A percentile compares a stretch with the other conserved stretches of the same genome.
Evolutionary conservation across 2,329 filamentous ascomycete species (phyloP).

Genomic region (Fusarium nelsonii): DNA sequence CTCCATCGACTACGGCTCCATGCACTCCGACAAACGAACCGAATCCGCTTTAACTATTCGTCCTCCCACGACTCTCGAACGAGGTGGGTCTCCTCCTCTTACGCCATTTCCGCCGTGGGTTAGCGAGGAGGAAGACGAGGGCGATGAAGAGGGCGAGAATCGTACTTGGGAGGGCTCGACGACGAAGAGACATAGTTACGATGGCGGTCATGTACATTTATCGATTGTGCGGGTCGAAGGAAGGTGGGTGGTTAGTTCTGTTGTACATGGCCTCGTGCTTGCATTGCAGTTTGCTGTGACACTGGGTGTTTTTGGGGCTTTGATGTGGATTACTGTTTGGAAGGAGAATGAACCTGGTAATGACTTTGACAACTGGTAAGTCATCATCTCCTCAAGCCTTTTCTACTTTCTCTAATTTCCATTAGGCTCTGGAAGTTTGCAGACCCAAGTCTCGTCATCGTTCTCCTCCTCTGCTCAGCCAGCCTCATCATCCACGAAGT

Average conservation of each 20-base stretch:
- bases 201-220: slow-evolving; percentile 7
- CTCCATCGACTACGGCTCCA: slow-evolving; percentile 24
- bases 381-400: accelerated
- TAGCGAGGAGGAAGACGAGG: slow-evolving; percentile 35
- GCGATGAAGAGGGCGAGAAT: slow-evolving; percentile 30
- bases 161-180: slow-evolving; percentile 24
- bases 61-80: slow-evolving; percentile 21
- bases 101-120: slow-evolving; percentile 49
- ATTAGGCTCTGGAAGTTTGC: slow-evolving; percentile 48
- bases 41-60: slow-evolving; percentile 41
- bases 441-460: slow-evolving; percentile 33
- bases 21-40: slow-evolving; percentile 18
- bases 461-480: slow-evolving; percentile 42
- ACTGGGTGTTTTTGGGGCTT: slow-evolving; percentile 44
- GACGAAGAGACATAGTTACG: slow-evolving; percentile 17
- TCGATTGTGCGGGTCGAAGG: slow-evolving; percentile 17
- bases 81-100: slow-evolving; percentile 36
- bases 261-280: slow-evolving; percentile 49
- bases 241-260: slow-evolving; percentile 33
- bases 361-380: slow-evolving; percentile 46
- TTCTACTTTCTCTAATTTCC: background rate
- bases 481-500: slow-evolving; percentile 47
- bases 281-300: slow-evolving; percentile 44
- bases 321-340: slow-evolving; percentile 48
- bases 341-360: slow-evolving; percentile 40